A percentile compares a stretch with the other conserved stretches of the same genome.
Conservation (phyloP, 2,329 filamentous ascomycete genomes). For the Ophiostoma montium region DNA sequence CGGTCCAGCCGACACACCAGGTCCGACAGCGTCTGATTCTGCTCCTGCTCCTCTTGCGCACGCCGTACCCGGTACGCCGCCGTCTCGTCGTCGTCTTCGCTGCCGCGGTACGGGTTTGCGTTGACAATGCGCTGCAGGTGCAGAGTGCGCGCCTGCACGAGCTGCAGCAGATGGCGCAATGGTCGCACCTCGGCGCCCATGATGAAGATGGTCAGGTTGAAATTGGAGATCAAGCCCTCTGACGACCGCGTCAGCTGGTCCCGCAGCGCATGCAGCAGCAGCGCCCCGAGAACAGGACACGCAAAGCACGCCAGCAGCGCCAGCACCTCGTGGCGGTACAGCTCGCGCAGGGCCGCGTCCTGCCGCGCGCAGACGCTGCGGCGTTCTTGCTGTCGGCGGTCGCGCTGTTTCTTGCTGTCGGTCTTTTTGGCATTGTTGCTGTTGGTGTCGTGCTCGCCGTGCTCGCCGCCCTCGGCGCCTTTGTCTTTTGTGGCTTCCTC, state of each 20-base stretch:
- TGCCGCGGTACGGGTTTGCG: constrained; percentile 31
- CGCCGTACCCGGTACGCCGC: constrained; percentile 10
- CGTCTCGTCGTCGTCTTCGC: too few species aligned
- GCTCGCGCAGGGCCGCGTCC: constrained; percentile 39
- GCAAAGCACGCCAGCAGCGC: constrained; percentile 68
- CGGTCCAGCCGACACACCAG: constrained; percentile 48
- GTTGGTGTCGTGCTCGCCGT: too few species aligned
- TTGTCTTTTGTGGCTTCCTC: too few species aligned
- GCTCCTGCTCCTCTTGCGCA: constrained; percentile 19
- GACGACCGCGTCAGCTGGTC: constrained; percentile 69
- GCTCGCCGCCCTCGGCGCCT: too few species aligned
- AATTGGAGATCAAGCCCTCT: constrained; percentile 79
- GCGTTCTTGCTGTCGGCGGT: constrained; percentile 15
- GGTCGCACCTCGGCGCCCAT: constrained; percentile 77
- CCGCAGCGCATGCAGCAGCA: constrained; percentile 68
- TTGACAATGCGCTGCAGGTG: constrained; percentile 65
- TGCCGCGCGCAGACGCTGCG: constrained; percentile 8
- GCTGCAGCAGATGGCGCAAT: constrained; percentile 63
- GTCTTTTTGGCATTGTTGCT: too few species aligned
- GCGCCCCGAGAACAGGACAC: constrained; percentile 66
- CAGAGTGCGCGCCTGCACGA: constrained; percentile 65
- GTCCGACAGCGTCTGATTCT: constrained; percentile 31
- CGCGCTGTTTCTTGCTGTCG: constrained; percentile 5
- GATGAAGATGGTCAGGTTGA: constrained; percentile 83
- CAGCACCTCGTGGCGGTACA: constrained; percentile 59